Conservation (phyloP, 2,329 filamentous ascomycete species). For the Amesomyces nigricolor region DNA sequence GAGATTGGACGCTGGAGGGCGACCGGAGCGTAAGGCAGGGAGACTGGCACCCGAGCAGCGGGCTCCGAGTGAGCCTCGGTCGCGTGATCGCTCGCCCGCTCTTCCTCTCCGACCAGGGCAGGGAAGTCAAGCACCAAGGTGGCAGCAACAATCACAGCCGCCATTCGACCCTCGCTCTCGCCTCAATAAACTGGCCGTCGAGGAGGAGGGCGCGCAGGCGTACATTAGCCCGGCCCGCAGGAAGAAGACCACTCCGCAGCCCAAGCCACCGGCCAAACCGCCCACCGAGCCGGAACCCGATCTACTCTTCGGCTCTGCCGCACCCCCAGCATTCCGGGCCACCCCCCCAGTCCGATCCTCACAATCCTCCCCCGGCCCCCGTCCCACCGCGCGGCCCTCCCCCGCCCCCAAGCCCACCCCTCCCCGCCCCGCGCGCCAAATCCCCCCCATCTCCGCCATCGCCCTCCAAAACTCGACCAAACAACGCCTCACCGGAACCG, state of each 20-base stretch:
- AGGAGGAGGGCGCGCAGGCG: constrained; percentile 74
- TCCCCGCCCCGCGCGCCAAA: constrained; percentile 47
- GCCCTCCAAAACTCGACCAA: constrained; percentile 70
- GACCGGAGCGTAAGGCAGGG: constrained; percentile 41
- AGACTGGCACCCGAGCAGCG: constrained; percentile 31
- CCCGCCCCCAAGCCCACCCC: constrained; percentile 30
- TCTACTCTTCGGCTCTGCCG: constrained; percentile 53
- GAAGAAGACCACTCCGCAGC: constrained; percentile 57
- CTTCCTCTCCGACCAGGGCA: constrained; percentile 40
- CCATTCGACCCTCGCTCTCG: constrained; percentile 50
- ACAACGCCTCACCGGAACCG: constrained; percentile 73
- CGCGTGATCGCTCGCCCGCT: constrained; percentile 47
- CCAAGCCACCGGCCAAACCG: constrained; percentile 43
- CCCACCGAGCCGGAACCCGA: constrained; percentile 49
- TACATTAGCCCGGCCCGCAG: constrained; percentile 84
- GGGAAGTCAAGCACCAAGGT: constrained; percentile 47
- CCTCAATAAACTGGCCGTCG: constrained; percentile 65
- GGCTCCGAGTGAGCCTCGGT: constrained; percentile 27
- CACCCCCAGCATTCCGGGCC: constrained; percentile 33
- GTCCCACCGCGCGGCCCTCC: constrained; percentile 32
- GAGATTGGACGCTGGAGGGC: constrained; percentile 65
- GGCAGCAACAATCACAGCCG: constrained; percentile 50
- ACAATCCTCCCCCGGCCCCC: constrained; percentile 32
- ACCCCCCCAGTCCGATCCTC: constrained; percentile 35
- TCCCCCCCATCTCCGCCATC: constrained; percentile 63